Conservation (phyloP, 441 rosid genomes). For the Pelargonium fulgidum region DNA sequence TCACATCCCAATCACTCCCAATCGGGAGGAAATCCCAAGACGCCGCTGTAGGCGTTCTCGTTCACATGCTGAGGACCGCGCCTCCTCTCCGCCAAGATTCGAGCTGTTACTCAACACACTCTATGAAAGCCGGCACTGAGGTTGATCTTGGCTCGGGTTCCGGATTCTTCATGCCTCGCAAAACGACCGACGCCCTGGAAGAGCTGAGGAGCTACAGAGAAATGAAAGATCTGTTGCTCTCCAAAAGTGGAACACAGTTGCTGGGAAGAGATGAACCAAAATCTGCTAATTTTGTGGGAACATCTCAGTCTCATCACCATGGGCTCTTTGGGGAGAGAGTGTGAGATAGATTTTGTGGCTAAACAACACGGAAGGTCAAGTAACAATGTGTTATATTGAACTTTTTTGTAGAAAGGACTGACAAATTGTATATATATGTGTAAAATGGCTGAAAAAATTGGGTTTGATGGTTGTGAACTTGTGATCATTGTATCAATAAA, state of each 20-base stretch:
- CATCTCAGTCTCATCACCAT: background rate
- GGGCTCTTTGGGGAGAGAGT: background rate
- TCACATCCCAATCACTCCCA: constrained; percentile 34
- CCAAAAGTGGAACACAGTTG: constrained; percentile 55
- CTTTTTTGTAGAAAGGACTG: constrained; percentile 1
- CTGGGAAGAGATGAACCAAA: constrained; percentile 26
- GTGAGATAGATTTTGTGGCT: background rate
- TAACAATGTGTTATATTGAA: background rate
- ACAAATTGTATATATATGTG: constrained; percentile 10
- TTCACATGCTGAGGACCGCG: constrained; percentile 72
- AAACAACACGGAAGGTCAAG: background rate
- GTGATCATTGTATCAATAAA: background rate
- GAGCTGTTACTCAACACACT: constrained; percentile 48
- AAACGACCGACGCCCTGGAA: constrained; percentile 67
- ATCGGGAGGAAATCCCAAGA: constrained; percentile 62
- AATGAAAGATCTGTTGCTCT: constrained; percentile 68
- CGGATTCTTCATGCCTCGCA: constrained; percentile 57
- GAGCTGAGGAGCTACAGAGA: constrained; percentile 75
- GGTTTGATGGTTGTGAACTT: no score
- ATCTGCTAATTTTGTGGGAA: constrained; percentile 6
- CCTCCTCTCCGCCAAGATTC: constrained; percentile 71
- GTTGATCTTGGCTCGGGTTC: constrained; percentile 54
- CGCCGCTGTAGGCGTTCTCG: constrained; percentile 81
- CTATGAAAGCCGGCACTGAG: constrained; percentile 39
- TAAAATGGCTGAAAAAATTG: background rate